phyloP scores from a whole-genome alignment of 768 basidiomycete genomes.

The Pisolithus albus region DNA sequence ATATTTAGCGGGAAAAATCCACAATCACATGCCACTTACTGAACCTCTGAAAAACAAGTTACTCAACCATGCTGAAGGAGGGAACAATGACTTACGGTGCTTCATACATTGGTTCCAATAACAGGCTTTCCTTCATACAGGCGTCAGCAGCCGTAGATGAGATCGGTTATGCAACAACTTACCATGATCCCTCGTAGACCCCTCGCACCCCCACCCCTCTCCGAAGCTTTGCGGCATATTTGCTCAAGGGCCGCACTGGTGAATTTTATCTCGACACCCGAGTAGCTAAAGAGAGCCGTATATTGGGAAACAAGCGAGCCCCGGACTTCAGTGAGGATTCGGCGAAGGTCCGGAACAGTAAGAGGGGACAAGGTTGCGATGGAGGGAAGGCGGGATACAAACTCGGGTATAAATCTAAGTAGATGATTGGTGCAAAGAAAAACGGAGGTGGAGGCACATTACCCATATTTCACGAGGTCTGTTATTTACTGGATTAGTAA shows the following conservation, averaged over 20 bases:
- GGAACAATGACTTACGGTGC: constrained; percentile 61
- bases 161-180: constrained; percentile 10
- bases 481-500: constrained; percentile 2
- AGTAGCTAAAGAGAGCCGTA: constrained; percentile 73
- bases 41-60: constrained; percentile 45
- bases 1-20: constrained; percentile 5
- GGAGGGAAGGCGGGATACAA: constrained; percentile 90
- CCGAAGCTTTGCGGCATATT: constrained; percentile 71
- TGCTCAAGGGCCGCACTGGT: constrained; percentile 74
- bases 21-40: constrained; percentile 34
- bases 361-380: constrained; percentile 78
- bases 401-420: constrained; percentile 85
- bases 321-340: constrained; percentile 88
- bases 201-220: constrained; percentile 85
- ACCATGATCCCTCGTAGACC: constrained; percentile 88
- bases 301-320: constrained; percentile 91
- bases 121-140: constrained; percentile 56
- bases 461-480: constrained; percentile 88
- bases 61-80: constrained; percentile 1
- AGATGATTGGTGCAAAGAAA: neutral
- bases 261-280: constrained; percentile 81
- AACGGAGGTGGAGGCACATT: constrained; percentile 5
- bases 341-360: constrained; percentile 72
- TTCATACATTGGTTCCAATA: constrained; percentile 91
- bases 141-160: neutral